phyloP scores from a whole-genome alignment of 176 grass and related monocot species.

The Triticum aestivum region IWGSC_CS_RefSeq_v2.1 NC_057811.1:433280307-433280806 shows the following conservation, averaged over 20 bases:
- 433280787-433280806: conserved; percentile 95
- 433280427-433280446: neutral
- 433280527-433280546: conserved; percentile 90
- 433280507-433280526: conserved; percentile 93
- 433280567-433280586: conserved; percentile 64
- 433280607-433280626: neutral
- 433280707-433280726: conserved; percentile 97
- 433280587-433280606: neutral
- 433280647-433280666: conserved; percentile 13
- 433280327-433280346: conserved; percentile 3
- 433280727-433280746: conserved; percentile 88
- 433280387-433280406: neutral
- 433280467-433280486: neutral
- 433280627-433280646: neutral
- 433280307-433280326: conserved; percentile 77
- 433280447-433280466: neutral
- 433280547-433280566: conserved; percentile 88
- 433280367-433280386: neutral
- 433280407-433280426: neutral
- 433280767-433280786: conserved; percentile 90
- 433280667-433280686: conserved; percentile 68
- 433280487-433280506: conserved; percentile 35
- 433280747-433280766: conserved; percentile 50
- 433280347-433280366: neutral
- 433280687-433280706: conserved; percentile 95